Conservation (phyloP, 768 basidiomycete species). For the Chalciporus chontae region DNA sequence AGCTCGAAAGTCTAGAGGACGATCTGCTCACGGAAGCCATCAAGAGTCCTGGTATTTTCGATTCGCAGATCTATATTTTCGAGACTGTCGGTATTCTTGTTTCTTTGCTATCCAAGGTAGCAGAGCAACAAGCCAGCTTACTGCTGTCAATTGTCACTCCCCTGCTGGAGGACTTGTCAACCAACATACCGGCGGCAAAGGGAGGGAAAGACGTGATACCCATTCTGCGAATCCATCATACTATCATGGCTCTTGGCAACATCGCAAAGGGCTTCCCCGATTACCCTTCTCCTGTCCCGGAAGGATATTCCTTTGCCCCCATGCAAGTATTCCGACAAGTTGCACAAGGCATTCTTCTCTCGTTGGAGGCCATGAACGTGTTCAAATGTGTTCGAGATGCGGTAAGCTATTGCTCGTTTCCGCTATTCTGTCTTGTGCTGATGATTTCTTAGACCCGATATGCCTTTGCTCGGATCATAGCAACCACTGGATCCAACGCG, state of each 20-base stretch:
- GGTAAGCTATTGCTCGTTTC: slow-evolving; percentile 44
- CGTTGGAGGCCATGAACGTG: slow-evolving; percentile 82
- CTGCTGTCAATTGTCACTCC: slow-evolving; percentile 80
- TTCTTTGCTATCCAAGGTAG: slow-evolving; percentile 64
- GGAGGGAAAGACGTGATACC: slow-evolving; percentile 65
- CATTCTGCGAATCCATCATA: slow-evolving; percentile 88
- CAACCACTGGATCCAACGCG: slow-evolving; percentile 81
- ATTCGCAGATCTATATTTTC: slow-evolving; percentile 91
- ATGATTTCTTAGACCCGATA: slow-evolving; percentile 66
- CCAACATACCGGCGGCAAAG: slow-evolving; percentile 51
- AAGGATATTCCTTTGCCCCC: slow-evolving; percentile 66
- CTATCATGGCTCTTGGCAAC: slow-evolving; percentile 91
- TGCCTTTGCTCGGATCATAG: slow-evolving; percentile 90
- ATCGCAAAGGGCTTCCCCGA: slow-evolving; percentile 97
- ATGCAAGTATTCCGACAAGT: slow-evolving; percentile 79
- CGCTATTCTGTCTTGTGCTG: slow-evolving; percentile 1
- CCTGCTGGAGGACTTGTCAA: slow-evolving; percentile 68
- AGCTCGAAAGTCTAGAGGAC: slow-evolving; percentile 67
- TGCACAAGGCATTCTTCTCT: slow-evolving; percentile 83
- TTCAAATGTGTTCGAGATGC: slow-evolving; percentile 90
- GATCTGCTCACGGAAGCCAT: slow-evolving; percentile 81
- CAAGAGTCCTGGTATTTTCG: slow-evolving; percentile 67
- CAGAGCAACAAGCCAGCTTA: slow-evolving; percentile 64
- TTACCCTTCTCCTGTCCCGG: slow-evolving; percentile 65
- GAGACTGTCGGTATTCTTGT: slow-evolving; percentile 86